Evolutionary conservation across 139 green algal species (phyloP), one percentile per base, ranked within the genome.

Genomic region (Diplosphaera chodatii): DNA sequence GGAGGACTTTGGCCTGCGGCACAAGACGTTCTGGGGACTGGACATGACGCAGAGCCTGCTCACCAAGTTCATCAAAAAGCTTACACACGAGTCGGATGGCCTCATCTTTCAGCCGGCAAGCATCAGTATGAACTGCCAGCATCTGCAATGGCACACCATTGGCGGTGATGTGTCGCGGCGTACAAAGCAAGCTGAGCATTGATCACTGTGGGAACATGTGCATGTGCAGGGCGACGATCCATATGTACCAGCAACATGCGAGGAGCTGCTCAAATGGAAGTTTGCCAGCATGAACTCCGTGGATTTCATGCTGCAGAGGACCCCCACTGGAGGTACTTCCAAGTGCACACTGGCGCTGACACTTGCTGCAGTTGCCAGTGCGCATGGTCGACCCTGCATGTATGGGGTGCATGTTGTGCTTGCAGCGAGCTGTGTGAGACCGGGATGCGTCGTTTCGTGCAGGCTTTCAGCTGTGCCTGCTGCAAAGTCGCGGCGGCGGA

Each of bases 181-280:
- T 10, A 3, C 16, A 23, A 25, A n/a, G 48, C 10, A 23, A 48
- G 8, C n/a, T n/a, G n/a, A 13, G 10, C 37, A 48, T 48, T 8
- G 10, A 13, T 48, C 13, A 8, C 37, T 48, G 59, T 66, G 59
- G 10, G 59, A 66, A 10, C n/a, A 32, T 66, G 27, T n/a, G n/a
- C n/a, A n/a, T 5, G 20, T 72, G 40, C 70, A 81, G 76, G 77
- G 64, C 16, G 82, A 91, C 6, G 85, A 93, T 64, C 32, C 55
- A 0, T 99, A 99, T 78, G 78, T 89, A 5, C 66, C 84, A 1
- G 78, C 84, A 55, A 97, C 94, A 13, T 92, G 82, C 79, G 71
- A 94, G 21, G 84, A 89, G 70, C 85, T 99, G 67, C 87, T 97
- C 48, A 99, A 99, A 77, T 99, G 91, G 91, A 99, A 99, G 86